These are phyloP conservation scores for Paspalum vaginatum DNA, from an alignment of 176 grass and related monocot species.

Conservation along the genomic window DNA sequence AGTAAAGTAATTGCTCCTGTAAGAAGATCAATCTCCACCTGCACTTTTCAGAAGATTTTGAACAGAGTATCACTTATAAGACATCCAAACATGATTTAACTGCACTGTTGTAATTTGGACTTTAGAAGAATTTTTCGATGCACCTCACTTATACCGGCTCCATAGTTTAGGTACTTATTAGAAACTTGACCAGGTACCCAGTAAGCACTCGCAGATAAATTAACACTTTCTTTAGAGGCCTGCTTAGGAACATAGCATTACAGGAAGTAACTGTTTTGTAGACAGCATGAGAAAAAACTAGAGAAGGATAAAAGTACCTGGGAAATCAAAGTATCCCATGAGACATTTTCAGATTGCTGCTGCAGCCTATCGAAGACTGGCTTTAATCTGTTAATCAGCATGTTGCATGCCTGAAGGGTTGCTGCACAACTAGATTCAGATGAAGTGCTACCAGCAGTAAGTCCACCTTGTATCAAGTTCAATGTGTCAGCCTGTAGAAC, in stretches of 20 bases:
- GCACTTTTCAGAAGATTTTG: neutral
- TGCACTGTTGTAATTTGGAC: neutral
- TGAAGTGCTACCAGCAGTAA: constrained; percentile 62
- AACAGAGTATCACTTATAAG: neutral
- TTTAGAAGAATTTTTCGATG: neutral
- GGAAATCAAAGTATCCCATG: constrained; percentile 72
- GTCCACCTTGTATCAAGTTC: constrained; percentile 70
- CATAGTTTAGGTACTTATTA: constrained; percentile 66
- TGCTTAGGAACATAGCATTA: constrained; percentile 21
- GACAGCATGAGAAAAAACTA: neutral
- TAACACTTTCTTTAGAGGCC: constrained; percentile 54
- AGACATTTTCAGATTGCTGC: constrained; percentile 36
- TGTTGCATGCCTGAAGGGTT: constrained; percentile 55
- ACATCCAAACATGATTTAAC: neutral
- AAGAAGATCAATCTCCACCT: constrained; percentile 77
- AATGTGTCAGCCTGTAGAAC: constrained; percentile 79
- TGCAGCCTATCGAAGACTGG: constrained; percentile 57
- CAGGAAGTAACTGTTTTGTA: neutral
- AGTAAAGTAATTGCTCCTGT: constrained; percentile 64
- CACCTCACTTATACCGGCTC: constrained; percentile 70
- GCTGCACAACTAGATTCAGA: constrained; percentile 83
- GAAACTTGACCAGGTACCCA: constrained; percentile 56
- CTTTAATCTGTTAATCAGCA: constrained; percentile 60
- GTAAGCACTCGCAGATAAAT: constrained; percentile 64
- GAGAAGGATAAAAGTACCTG: constrained; percentile 39